phyloP scores from a whole-genome alignment of 495 filamentous ascomycete species.

The Penicillium bovifimosum region DNA sequence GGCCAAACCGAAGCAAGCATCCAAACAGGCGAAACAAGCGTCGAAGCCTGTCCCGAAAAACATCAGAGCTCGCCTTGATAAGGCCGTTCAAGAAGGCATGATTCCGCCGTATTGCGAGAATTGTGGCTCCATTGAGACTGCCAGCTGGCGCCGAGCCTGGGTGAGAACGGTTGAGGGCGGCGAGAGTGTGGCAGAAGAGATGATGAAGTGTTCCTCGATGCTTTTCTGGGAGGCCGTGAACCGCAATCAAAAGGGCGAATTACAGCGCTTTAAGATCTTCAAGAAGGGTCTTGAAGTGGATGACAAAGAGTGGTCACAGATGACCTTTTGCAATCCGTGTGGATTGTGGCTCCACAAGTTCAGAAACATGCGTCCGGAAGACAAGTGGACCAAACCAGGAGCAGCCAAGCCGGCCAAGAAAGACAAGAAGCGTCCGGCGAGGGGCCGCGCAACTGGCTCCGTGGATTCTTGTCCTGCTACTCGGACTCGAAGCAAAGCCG shows the following conservation, averaged over 20 bases:
- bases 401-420: conserved; percentile 29
- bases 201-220: conserved; percentile 60
- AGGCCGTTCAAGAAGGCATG: conserved; percentile 62
- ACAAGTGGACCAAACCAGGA: conserved; percentile 65
- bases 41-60: conserved; percentile 31
- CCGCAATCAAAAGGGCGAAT: conserved; percentile 51
- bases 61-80: conserved; percentile 51
- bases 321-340: conserved; percentile 90
- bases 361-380: conserved; percentile 73
- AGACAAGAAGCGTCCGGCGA: conserved; percentile 40
- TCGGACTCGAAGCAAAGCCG: conserved; percentile 29
- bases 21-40: conserved; percentile 22
- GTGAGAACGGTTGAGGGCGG: conserved; percentile 58
- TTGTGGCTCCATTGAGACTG: conserved; percentile 90
- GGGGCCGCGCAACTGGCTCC: conserved; percentile 30
- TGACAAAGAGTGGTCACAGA: conserved; percentile 59
- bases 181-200: conserved; percentile 58
- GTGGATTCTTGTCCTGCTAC: conserved; percentile 25
- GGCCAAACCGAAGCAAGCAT: conserved; percentile 31
- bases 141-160: conserved; percentile 91
- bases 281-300: conserved; percentile 67
- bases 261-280: conserved; percentile 60
- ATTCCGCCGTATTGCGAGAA: conserved; percentile 84
- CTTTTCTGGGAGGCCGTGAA: conserved; percentile 58
- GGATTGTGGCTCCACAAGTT: conserved; percentile 90